Base-by-base conservation (phyloP, 345 rosid species). In the Raphanus raphanistrum region DNA sequence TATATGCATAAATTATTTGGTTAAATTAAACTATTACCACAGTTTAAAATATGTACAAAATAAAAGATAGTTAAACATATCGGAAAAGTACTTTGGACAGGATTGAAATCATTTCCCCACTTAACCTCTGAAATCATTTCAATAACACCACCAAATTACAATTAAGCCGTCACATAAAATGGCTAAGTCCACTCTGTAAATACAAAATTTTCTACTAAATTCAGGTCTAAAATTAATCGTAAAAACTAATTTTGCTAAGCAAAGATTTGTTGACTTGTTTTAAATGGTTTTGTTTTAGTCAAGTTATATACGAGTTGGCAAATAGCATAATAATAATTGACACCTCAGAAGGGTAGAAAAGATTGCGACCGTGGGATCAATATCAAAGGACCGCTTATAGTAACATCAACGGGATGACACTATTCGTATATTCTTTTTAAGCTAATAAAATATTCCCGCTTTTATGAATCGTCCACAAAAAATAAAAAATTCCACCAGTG, bases 301-400 rank as follows among this genome's bases (percentile, higher is more conserved):
- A 52, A 52, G 12, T 45, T 13, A 52, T 52, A 52, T 6, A 16
- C 15, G 54, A 48, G 58, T 52, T 52, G 25, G 58, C 25, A 70
- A 76, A 43, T 68, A 32, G 28, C 43, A 35, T 54, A 4, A 38
- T 1, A 4, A 28, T 10, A 8, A 54, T 21, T 21, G 21, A 21
- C 21, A 21, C 0, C 0, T 21, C 21, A 32, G 73, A 38, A 55
- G 0, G 36, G 59, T 16, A 43, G 27, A 43, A 31, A 57, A 3
- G 11, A 15, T 43, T 6, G 1, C 60, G 68, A 65, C 81, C 72
- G 76, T 78, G 36, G 28, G 80, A 78, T 78, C 72, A 12, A 29
- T 21, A 17, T 17, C 9, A 9, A 38, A 72, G 54, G 28, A 62
- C 67, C 9, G 25, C 25, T 52, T 52, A 52, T 52, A 52, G 58